A percentile compares a stretch with the other conserved stretches of the same genome.
Evolutionary conservation across 2,329 filamentous ascomycete species (phyloP).

Genomic region (Lecanicillium sp.): DNA sequence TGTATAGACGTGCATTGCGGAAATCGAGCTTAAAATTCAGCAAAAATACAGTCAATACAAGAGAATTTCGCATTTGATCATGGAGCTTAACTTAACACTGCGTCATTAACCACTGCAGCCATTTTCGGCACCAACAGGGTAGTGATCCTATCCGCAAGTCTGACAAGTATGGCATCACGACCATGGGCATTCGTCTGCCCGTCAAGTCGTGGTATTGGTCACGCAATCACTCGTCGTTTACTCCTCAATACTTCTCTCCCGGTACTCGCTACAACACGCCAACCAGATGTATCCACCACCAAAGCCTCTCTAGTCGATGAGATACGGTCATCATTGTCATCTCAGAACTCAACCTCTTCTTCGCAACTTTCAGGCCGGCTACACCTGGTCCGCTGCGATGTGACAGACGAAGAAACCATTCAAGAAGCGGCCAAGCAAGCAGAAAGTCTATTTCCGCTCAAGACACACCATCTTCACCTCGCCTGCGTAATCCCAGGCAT

Average conservation of each 20-base stretch:
- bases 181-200: constrained; percentile 29
- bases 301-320: constrained; percentile 25
- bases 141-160: too few relatives aligned
- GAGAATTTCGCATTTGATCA: too few relatives aligned
- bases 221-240: constrained; percentile 39
- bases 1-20: too few relatives aligned
- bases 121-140: too few relatives aligned
- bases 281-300: constrained; percentile 22
- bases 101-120: too few relatives aligned
- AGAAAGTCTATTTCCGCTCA: constrained; percentile 40
- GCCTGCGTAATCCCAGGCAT: constrained; percentile 64
- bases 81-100: too few relatives aligned
- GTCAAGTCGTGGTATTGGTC: constrained; percentile 39
- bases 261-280: constrained; percentile 36
- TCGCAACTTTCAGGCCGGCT: constrained; percentile 24
- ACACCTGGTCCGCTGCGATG: constrained; percentile 32
- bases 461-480: constrained; percentile 54
- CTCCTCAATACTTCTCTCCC: constrained; percentile 38
- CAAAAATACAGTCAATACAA: too few relatives aligned
- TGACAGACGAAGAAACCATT: constrained; percentile 55
- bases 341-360: too few relatives aligned
- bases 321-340: constrained; percentile 11
- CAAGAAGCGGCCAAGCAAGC: constrained; percentile 44
- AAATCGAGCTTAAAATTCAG: too few relatives aligned
- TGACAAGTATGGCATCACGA: too few relatives aligned